Percentiles rank a stretch among this genome's conserved stretches.
Evolutionary conservation across 164 flowering plant species (phyloP).

Genomic region (Cinnamomum chago): DNA sequence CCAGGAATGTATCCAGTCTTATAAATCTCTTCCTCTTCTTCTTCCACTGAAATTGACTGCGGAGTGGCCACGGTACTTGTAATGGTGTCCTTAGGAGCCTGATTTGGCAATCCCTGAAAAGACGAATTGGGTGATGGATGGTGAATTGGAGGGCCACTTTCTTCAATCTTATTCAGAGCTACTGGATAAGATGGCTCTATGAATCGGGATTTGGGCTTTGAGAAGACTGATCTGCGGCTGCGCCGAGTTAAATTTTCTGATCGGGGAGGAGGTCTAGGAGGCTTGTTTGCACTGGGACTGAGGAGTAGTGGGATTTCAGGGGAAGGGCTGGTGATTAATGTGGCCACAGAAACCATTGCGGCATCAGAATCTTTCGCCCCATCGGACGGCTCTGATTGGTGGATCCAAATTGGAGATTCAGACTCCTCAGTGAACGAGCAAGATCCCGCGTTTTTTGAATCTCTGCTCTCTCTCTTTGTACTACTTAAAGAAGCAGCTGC

Average conservation of each 20-base stretch:
- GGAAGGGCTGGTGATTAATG: slow-evolving; percentile 20
- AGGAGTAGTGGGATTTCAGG: slow-evolving; percentile 22
- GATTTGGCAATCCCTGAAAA: slow-evolving; percentile 18
- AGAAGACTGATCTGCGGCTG: slow-evolving; percentile 15
- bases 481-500: slow-evolving; percentile 9
- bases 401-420: slow-evolving; percentile 1
- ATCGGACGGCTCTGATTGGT: neutral
- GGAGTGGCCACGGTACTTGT: slow-evolving; percentile 34
- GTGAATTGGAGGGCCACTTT: neutral
- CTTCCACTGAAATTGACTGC: slow-evolving; percentile 26
- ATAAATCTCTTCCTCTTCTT: slow-evolving; percentile 58
- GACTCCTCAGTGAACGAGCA: neutral
- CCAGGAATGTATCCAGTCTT: slow-evolving; percentile 19
- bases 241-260: slow-evolving; percentile 12
- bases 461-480: neutral
- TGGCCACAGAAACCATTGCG: slow-evolving; percentile 9
- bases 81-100: slow-evolving; percentile 19
- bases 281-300: slow-evolving; percentile 27
- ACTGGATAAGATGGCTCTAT: slow-evolving; percentile 27
- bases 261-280: slow-evolving; percentile 28
- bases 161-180: slow-evolving; percentile 14
- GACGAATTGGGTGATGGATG: slow-evolving; percentile 11
- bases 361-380: neutral
- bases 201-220: slow-evolving; percentile 44
- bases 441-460: slow-evolving; percentile 3